A percentile compares a stretch with the other conserved stretches of the same genome.
Conservation (phyloP, 306 rosid genomes). For the Cucurbita pepo region DNA sequence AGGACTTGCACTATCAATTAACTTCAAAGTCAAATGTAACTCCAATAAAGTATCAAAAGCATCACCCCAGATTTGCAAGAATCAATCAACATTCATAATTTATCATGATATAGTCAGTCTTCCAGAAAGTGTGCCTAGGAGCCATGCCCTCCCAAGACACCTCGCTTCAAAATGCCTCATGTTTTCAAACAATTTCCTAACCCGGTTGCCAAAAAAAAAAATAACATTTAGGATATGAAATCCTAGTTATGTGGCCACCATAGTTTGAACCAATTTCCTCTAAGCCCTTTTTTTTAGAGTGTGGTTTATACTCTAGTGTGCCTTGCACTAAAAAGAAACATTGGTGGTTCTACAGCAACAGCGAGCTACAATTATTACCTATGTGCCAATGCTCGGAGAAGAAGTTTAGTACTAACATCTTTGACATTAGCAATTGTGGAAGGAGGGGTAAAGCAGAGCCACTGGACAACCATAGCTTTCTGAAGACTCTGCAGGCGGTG, state of each 20-base stretch:
- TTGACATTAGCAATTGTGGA: constrained; percentile 62
- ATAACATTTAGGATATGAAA: not conserved
- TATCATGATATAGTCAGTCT: not conserved
- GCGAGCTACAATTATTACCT: constrained; percentile 28
- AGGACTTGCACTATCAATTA: not conserved
- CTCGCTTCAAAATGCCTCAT: not conserved
- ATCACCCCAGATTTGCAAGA: not conserved
- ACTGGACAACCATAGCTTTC: constrained; percentile 85
- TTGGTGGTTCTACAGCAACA: not conserved
- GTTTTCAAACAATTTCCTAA: not conserved
- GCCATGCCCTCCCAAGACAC: not conserved
- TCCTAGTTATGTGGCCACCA: not conserved
- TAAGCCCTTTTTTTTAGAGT: not conserved
- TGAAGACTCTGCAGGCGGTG: constrained; percentile 84
- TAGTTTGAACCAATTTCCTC: not conserved
- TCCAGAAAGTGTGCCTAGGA: not conserved
- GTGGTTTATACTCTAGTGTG: not conserved
- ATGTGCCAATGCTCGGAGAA: constrained; percentile 63
- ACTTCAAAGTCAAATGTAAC: not conserved
- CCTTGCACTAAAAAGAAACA: not conserved
- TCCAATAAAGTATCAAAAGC: not conserved
- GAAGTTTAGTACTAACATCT: constrained; percentile 60
- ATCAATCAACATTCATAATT: not conserved
- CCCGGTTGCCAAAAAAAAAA: not conserved
- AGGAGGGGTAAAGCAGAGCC: constrained; percentile 98